These are phyloP conservation scores for Heimioporus punctisporus DNA, from an alignment of 1,284 basidiomycete genomes.

Conservation along the genomic window DNA sequence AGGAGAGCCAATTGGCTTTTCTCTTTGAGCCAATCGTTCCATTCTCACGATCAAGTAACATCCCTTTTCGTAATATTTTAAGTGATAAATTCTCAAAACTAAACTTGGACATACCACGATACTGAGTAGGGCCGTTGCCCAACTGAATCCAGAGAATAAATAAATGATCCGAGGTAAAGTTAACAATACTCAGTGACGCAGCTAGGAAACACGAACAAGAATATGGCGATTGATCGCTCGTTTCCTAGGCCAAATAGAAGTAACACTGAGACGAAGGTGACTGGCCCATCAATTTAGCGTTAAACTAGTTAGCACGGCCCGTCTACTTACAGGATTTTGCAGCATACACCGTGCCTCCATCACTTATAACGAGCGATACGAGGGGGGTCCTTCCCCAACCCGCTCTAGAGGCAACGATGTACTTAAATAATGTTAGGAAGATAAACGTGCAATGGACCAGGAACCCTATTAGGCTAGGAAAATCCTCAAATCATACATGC, in stretches of 20 bases:
- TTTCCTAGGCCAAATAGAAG: constrained; percentile 8
- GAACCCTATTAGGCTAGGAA: constrained; percentile 14
- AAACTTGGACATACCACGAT: constrained; percentile 10
- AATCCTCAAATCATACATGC: background rate
- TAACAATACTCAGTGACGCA: constrained; percentile 2
- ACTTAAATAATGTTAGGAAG: constrained; percentile 19
- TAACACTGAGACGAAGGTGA: constrained; percentile 1
- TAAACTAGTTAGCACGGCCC: no score
- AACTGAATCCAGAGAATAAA: constrained; percentile 7
- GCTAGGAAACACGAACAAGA: constrained; percentile 17
- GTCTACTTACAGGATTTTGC: constrained; percentile 8
- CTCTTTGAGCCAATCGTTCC: constrained; percentile 19
- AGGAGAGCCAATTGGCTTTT: background rate
- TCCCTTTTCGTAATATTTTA: constrained; percentile 10
- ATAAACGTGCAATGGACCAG: constrained; percentile 21
- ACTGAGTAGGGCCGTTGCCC: constrained; percentile 14
- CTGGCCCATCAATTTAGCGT: background rate
- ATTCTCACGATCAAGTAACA: constrained; percentile 23
- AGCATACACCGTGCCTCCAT: constrained; percentile 13
- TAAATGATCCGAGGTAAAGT: background rate
- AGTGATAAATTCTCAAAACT: background rate
- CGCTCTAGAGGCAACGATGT: constrained; percentile 4
- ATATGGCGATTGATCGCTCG: constrained; percentile 6
- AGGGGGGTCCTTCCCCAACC: constrained; percentile 20
- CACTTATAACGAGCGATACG: constrained; percentile 22